Evolutionary conservation across 768 basidiomycete species (phyloP).

Genomic region (Russula virescens): DNA sequence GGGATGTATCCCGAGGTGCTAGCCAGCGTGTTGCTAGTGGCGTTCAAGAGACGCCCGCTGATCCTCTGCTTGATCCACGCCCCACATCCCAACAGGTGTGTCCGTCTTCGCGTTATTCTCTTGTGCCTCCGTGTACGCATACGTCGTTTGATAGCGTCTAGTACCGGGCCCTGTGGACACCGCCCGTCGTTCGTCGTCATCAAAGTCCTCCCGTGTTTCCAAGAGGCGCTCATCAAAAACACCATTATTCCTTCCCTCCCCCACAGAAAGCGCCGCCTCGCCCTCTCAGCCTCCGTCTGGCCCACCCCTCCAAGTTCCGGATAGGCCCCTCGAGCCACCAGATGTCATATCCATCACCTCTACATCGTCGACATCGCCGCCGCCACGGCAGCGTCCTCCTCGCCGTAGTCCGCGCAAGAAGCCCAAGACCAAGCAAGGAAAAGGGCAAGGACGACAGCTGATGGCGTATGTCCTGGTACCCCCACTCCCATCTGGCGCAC

Average conservation of each 20-base stretch:
- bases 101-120: neutral
- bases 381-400: neutral
- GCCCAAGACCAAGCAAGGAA: conserved; percentile 1
- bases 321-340: neutral
- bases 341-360: conserved; percentile 10
- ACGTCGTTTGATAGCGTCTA: neutral
- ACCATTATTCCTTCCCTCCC: conserved; percentile 13
- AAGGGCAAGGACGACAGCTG: neutral
- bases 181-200: neutral
- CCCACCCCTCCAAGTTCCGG: neutral
- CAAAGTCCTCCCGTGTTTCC: neutral
- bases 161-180: neutral
- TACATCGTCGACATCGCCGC: neutral
- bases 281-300: neutral
- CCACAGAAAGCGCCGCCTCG: neutral
- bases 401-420: neutral
- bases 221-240: neutral
- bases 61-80: neutral
- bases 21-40: neutral
- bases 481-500: neutral
- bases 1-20: neutral
- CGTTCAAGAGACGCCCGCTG: neutral
- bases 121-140: neutral
- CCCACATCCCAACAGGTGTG: conserved; percentile 1
- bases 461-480: conserved; percentile 13